Percentiles rank a stretch among this genome's conserved stretches.
Evolutionary conservation across 495 filamentous ascomycete species (phyloP).

Genomic region (Terfezia boudieri): DNA sequence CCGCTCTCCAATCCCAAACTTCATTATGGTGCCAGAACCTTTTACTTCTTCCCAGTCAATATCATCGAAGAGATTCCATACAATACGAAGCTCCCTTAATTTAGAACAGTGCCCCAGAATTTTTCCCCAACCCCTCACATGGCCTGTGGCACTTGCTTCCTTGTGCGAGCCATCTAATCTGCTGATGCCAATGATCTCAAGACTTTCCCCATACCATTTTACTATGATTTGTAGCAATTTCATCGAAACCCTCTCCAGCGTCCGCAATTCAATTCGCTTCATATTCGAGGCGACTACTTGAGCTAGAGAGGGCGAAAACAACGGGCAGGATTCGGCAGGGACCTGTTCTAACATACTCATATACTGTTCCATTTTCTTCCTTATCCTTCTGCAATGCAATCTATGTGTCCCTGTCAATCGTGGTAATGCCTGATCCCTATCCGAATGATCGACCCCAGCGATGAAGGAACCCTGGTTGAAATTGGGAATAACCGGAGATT

Average conservation of each 20-base stretch:
- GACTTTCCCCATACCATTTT: neutral
- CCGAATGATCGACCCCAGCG: neutral
- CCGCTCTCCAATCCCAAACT: neutral
- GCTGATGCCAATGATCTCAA: neutral
- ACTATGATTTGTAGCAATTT: neutral
- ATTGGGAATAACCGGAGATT: neutral
- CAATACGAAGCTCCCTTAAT: neutral
- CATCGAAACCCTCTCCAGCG: neutral
- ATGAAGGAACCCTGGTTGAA: neutral
- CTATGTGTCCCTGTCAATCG: neutral
- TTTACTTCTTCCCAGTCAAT: neutral
- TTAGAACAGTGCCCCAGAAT: neutral
- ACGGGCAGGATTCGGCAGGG: neutral
- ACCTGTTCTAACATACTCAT: neutral
- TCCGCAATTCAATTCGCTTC: neutral
- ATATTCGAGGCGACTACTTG: neutral
- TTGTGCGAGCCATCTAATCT: neutral
- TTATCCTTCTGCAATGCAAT: neutral
- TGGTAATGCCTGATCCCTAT: neutral
- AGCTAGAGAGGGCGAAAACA: neutral
- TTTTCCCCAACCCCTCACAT: neutral
- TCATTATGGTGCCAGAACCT: neutral
- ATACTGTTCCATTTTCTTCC: neutral
- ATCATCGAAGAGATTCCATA: neutral
- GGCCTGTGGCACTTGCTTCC: neutral